Evolutionary conservation across 1,284 basidiomycete genomes (phyloP), one percentile per base, ranked within the genome.

Genomic region (Fomitopsis palustris): DNA sequence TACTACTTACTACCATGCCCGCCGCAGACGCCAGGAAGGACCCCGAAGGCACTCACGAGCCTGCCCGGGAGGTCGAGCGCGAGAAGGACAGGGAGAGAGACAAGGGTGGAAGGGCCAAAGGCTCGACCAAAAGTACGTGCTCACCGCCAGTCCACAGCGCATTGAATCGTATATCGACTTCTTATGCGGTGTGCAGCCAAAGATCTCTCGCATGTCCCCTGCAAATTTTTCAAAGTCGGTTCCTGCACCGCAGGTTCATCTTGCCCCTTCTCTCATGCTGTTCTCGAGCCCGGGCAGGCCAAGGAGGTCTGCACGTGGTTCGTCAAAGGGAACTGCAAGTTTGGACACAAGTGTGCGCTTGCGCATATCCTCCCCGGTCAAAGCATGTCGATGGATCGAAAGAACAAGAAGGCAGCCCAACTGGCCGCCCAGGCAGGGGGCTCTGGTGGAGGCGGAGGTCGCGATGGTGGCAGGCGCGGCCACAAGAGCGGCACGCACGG

Each of bases 221-320:
- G 96, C 82, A 95, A 97, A 77, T 98, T 99, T 84, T 98, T 90
- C 87, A 94, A 91, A 73, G 91, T 93, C 62, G 92, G 93, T 37
- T 90, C 87, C 27, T 96, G 96, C 77, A 96, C 95, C 12, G 96
- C 96, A 25, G 96, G 96, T 47, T 81, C 91, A n/a, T 90, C 92
- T 25, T 98, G 96, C 74, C 95, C 94, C 29, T 98, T 98, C 82
- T 96, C 95, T 35, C 96, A 98, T 70, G 65, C 69, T 53, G 62
- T 77, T 9, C 72, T 79, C 56, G 87, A 90, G 64, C 85, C 91
- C 10, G 92, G 91, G 8, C 87, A 88, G 59, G 87, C 88, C 65
- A 97, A 97, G 74, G 94, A 96, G 68, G 83, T 92, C 54, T 99
- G 96, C 72, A 90, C 95, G 51, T 98, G 95, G 95, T 99, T 90